Evolutionary conservation across 306 rosid species (phyloP).

Genomic region (Luffa acutangula): DNA sequence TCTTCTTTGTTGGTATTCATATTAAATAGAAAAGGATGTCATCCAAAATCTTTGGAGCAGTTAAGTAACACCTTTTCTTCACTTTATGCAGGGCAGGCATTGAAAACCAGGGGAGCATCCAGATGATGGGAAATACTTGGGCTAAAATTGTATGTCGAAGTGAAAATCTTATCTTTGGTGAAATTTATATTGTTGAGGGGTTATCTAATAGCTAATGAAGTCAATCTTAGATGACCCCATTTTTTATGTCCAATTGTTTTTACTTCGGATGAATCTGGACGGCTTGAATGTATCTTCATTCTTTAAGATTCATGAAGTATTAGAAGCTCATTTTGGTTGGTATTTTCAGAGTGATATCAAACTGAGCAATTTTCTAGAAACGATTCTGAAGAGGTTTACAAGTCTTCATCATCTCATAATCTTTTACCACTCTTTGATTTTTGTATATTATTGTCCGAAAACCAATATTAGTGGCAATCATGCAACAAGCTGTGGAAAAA

Average conservation of each 20-base stretch:
- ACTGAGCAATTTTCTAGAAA: neutral
- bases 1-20: neutral
- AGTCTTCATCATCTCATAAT: neutral
- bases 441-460: neutral
- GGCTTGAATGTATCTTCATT: neutral
- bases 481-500: too few species aligned
- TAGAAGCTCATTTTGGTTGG: neutral
- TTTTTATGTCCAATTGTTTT: neutral
- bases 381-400: neutral
- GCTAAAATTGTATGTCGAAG: neutral
- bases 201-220: neutral
- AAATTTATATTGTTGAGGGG: neutral
- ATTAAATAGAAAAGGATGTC: neutral
- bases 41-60: neutral
- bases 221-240: neutral
- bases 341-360: neutral
- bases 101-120: neutral
- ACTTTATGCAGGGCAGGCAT: conserved; percentile 3
- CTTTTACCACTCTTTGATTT: neutral
- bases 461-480: neutral
- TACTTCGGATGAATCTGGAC: neutral
- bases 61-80: neutral
- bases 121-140: neutral
- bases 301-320: neutral
- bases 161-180: neutral